Base-by-base conservation (phyloP, 2,329 filamentous ascomycete genomes). In the Botrytis fabae region DNA sequence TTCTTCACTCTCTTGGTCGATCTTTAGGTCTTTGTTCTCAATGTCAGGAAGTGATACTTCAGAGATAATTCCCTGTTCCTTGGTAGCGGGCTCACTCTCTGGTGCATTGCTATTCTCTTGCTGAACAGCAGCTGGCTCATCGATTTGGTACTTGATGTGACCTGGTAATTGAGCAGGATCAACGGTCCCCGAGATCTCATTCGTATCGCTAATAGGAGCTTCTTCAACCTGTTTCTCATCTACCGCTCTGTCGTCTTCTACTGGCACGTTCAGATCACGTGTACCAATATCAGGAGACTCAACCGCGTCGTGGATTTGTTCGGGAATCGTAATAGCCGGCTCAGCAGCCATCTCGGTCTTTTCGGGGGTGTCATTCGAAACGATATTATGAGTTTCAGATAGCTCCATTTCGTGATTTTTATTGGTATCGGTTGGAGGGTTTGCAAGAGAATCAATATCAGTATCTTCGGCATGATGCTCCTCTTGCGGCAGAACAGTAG, bases 391-490 rank as follows among this genome's bases (percentile, higher is more conserved):
- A 69, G n/a, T 32, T 42, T 57, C n/a, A 28, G 35, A 2, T 12
- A 57, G 6, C 25, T 68, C 16, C 25, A n/a, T 42, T 54, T 32
- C 18, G 18, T 42, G n/a, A 25, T 25, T 57, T n/a, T 18, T 10
- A 57, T 42, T 42, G 18, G 12, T 16, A 1, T 69, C 18, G 18
- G n/a, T 18, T 69, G 38, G 2, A 69, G 18, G 25, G 1, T 44
- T 42, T 57, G 48, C 16, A 44, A 57, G 5, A 69, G 18, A 7
- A 69, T 42, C 48, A 57, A 57, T 48, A 48, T 63, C 32, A 63
- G 14, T 16, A 63, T 48, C 40, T 38, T 70, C 44, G 68, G 63
- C 8, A 70, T n/a, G 40, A 60, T 18, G 22, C 57, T 63, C 51
- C 16, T 70, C 68, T 40, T 70, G 54, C 46, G 8, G 3, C 8